Percentiles rank a stretch among this genome's conserved stretches.
Evolutionary conservation across 768 basidiomycete genomes (phyloP).

Genomic region (Rubroboletus satanas): DNA sequence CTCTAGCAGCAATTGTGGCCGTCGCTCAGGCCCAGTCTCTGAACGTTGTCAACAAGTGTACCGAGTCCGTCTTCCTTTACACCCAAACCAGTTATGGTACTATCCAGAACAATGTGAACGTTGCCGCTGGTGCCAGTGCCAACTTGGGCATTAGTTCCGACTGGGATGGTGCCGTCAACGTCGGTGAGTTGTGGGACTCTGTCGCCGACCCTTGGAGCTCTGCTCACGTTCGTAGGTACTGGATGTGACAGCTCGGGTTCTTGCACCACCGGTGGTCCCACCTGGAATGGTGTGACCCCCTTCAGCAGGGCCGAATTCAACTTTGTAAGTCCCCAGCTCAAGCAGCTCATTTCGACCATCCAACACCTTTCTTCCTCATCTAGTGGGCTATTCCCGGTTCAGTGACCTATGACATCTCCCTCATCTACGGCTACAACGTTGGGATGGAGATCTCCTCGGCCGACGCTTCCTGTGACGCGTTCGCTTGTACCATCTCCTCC

Average conservation of each 20-base stretch:
- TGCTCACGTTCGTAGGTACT: constrained; percentile 23
- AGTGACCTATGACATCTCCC: constrained; percentile 33
- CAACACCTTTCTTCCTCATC: not conserved
- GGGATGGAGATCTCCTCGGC: constrained; percentile 33
- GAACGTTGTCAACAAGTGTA: constrained; percentile 26
- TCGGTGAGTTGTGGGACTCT: constrained; percentile 15
- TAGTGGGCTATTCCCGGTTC: constrained; percentile 24
- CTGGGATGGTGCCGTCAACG: constrained; percentile 32
- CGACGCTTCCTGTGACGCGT: constrained; percentile 23
- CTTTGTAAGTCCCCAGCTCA: constrained; percentile 17
- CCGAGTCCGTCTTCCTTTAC: constrained; percentile 26
- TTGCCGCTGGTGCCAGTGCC: constrained; percentile 19
- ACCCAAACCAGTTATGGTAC: constrained; percentile 30
- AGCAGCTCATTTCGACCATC: not conserved
- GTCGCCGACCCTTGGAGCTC: not conserved
- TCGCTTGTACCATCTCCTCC: constrained; percentile 30
- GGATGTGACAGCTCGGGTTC: constrained; percentile 22
- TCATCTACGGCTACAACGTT: constrained; percentile 34
- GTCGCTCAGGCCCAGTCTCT: constrained; percentile 28
- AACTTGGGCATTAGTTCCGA: constrained; percentile 31
- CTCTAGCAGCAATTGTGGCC: constrained; percentile 17
- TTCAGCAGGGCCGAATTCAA: constrained; percentile 34
- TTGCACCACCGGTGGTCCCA: constrained; percentile 30
- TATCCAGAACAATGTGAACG: constrained; percentile 25
- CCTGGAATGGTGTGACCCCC: constrained; percentile 29